Conservation (phyloP, 1,284 basidiomycete genomes). For the Dichomitus squalens region DNA sequence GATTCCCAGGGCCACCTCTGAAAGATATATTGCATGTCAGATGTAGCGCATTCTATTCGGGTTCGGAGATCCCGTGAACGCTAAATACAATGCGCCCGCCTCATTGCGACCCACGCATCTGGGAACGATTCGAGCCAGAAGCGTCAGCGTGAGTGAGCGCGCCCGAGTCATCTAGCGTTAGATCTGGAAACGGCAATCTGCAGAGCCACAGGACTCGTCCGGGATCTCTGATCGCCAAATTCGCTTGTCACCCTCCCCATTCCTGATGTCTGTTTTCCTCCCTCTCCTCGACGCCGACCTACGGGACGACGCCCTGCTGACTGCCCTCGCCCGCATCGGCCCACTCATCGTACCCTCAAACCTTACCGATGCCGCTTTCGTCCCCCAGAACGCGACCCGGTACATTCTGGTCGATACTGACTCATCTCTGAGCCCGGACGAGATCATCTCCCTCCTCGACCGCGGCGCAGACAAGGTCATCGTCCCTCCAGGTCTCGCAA, state of each 20-base stretch:
- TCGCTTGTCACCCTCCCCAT: conserved; percentile 2
- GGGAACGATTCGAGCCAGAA: no score
- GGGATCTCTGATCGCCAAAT: conserved; percentile 15
- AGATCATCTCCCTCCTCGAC: conserved; percentile 73
- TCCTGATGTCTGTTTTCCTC: conserved; percentile 58
- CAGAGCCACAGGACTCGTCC: background rate
- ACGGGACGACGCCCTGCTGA: conserved; percentile 51
- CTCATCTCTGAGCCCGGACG: conserved; percentile 49
- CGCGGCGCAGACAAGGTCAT: conserved; percentile 79
- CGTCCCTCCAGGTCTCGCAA: conserved; percentile 64
- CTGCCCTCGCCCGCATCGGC: conserved; percentile 71
- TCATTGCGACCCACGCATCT: no score
- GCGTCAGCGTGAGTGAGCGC: no score
- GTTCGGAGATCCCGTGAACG: no score
- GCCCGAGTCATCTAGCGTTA: conserved; percentile 1
- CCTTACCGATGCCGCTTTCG: conserved; percentile 30
- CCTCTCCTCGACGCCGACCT: conserved; percentile 54
- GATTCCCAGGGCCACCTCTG: no score
- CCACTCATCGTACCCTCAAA: conserved; percentile 65
- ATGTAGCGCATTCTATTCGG: no score
- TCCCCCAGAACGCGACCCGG: conserved; percentile 36
- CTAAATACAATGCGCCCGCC: no score
- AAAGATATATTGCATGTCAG: no score
- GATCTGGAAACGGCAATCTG: conserved; percentile 12
- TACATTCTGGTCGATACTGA: conserved; percentile 64